These are phyloP conservation scores for Geotrichum candidum DNA, from an alignment of 1,139 yeast genomes.

Conservation along the genomic window DNA sequence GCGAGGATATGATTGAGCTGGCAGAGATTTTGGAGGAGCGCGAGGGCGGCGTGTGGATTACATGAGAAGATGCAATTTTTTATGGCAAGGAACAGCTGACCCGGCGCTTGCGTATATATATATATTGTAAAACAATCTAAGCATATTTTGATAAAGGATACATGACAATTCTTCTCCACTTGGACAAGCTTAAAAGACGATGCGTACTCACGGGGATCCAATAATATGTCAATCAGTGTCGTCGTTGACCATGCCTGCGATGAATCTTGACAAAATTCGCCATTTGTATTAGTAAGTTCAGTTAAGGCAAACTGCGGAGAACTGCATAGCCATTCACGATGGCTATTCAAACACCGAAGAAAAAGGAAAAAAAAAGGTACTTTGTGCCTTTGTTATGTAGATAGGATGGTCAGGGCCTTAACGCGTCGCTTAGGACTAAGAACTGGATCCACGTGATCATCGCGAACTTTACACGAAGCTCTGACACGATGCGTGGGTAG, in stretches of 20 bases:
- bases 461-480: too few species aligned
- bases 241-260: constrained; percentile 96
- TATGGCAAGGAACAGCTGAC: neutral
- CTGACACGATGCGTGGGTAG: too few species aligned
- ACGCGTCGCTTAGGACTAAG: too few species aligned
- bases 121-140: neutral
- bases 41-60: constrained; percentile 34
- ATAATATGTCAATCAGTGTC: constrained; percentile 73
- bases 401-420: too few species aligned
- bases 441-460: too few species aligned
- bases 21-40: constrained; percentile 39
- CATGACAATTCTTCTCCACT: neutral
- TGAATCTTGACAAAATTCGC: constrained; percentile 72
- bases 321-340: constrained; percentile 59
- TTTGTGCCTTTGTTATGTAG: too few species aligned
- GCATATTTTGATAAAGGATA: neutral
- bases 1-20: constrained; percentile 61
- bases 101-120: neutral
- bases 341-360: constrained; percentile 50
- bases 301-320: constrained; percentile 93
- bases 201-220: constrained; percentile 40
- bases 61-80: neutral
- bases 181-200: neutral
- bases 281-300: constrained; percentile 86
- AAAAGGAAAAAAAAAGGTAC: too few species aligned